Percentiles rank a stretch among this genome's conserved stretches.
These are phyloP conservation scores for Solanum corneliomulleri DNA, from an alignment of 257 asterid genomes.

Conservation along the genomic window DNA sequence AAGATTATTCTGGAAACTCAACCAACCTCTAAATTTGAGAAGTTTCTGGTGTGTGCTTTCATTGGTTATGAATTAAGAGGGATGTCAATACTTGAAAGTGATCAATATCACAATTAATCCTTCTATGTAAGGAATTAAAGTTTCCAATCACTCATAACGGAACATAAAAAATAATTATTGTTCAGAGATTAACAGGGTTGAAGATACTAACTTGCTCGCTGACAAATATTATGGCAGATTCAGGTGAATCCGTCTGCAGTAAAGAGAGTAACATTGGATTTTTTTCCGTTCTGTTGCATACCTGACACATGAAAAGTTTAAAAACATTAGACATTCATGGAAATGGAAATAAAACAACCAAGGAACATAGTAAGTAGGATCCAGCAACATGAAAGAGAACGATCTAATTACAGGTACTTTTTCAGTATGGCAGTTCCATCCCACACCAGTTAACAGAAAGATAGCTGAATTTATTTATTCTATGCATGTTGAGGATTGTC, in stretches of 20 bases:
- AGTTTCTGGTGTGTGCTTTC: not conserved
- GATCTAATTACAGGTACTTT: not conserved
- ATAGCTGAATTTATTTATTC: not conserved
- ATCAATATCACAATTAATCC: not conserved
- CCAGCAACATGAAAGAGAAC: not conserved
- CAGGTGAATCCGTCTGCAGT: slow-evolving; percentile 60
- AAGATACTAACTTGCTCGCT: slow-evolving; percentile 72
- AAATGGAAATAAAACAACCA: not conserved
- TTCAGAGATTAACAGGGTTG: not conserved
- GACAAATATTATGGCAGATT: slow-evolving; percentile 80
- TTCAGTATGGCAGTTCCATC: not conserved
- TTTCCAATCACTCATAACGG: not conserved
- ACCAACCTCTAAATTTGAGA: not conserved
- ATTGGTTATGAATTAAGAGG: not conserved
- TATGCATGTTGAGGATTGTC: not conserved
- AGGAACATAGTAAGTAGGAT: not conserved
- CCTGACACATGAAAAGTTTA: slow-evolving; percentile 22
- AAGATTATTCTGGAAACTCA: not conserved
- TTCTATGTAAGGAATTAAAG: not conserved
- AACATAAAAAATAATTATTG: not conserved
- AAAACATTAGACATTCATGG: not conserved
- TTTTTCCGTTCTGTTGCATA: slow-evolving; percentile 60
- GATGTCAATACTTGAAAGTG: not conserved
- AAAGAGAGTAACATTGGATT: slow-evolving; percentile 47
- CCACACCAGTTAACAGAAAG: not conserved